Percentiles rank a stretch among this genome's conserved stretches.
phyloP scores from a whole-genome alignment of 1,284 basidiomycete genomes.

The Pascua guehoae region DNA sequence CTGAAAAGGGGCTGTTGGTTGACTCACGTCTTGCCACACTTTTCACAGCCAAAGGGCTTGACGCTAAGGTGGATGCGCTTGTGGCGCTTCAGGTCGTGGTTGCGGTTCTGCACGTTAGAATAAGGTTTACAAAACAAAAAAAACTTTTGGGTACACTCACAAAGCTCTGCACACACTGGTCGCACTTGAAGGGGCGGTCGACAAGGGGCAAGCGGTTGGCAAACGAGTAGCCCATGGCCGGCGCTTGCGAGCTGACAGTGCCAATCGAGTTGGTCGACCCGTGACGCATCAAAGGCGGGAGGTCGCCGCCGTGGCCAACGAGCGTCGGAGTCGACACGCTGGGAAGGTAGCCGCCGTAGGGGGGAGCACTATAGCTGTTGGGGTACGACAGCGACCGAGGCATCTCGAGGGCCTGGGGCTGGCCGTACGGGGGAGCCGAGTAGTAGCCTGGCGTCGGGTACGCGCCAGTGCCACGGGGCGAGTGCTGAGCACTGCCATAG shows the following conservation, averaged over 20 bases:
- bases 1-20: not conserved
- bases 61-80: slow-evolving; percentile 51
- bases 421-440: slow-evolving; percentile 20
- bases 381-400: slow-evolving; percentile 44
- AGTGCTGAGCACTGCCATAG: slow-evolving; percentile 12
- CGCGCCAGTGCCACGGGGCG: slow-evolving; percentile 10
- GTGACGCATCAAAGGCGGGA: slow-evolving; percentile 30
- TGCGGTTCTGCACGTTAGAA: slow-evolving; percentile 36
- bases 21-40: slow-evolving; percentile 50
- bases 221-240: slow-evolving; percentile 31
- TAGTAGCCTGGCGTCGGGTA: slow-evolving; percentile 16
- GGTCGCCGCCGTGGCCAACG: slow-evolving; percentile 1
- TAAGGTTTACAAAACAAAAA: no score
- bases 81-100: slow-evolving; percentile 52
- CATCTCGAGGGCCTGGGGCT: slow-evolving; percentile 35
- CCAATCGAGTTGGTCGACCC: slow-evolving; percentile 27
- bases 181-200: slow-evolving; percentile 50
- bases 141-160: no score
- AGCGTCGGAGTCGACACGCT: slow-evolving; percentile 10
- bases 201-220: slow-evolving; percentile 35
- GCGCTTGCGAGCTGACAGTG: slow-evolving; percentile 9
- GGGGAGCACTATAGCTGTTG: slow-evolving; percentile 23
- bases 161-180: slow-evolving; percentile 50
- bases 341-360: slow-evolving; percentile 24
- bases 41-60: slow-evolving; percentile 50